These are phyloP conservation scores for Hemerocallis citrina DNA, from an alignment of 106 monocot species.

Conservation along the genomic window DNA sequence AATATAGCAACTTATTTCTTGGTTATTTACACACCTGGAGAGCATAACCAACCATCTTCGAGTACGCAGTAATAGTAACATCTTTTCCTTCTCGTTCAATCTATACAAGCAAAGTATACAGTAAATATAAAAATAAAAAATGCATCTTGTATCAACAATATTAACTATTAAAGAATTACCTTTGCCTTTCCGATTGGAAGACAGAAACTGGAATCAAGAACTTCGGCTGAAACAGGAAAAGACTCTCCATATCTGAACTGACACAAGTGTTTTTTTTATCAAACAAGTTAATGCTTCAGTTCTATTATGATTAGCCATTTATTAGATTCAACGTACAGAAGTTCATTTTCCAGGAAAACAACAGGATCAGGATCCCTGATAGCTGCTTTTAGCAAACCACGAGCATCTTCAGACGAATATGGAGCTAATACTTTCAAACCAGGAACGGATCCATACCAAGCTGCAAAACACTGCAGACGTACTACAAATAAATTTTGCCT, in stretches of 20 bases:
- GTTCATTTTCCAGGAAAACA: conserved; percentile 89
- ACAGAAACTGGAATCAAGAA: conserved; percentile 89
- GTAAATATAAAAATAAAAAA: not conserved
- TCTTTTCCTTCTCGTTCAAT: conserved; percentile 83
- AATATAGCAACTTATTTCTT: not conserved
- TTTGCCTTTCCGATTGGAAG: conserved; percentile 95
- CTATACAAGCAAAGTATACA: conserved; percentile 18
- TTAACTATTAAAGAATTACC: conserved; percentile 22
- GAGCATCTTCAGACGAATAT: conserved; percentile 89
- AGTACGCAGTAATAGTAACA: conserved; percentile 76
- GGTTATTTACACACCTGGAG: conserved; percentile 53
- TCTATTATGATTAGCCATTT: not conserved
- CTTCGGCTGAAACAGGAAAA: conserved; percentile 88
- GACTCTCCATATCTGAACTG: conserved; percentile 75
- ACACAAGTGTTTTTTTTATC: not conserved
- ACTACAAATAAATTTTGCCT: not conserved
- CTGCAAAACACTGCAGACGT: conserved; percentile 73
- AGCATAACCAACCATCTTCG: conserved; percentile 94
- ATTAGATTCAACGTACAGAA: conserved; percentile 42
- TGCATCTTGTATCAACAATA: not conserved
- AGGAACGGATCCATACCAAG: conserved; percentile 84
- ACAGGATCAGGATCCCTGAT: conserved; percentile 99
- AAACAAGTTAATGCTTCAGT: not conserved
- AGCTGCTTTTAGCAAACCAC: conserved; percentile 90
- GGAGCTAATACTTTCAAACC: conserved; percentile 76